These are phyloP conservation scores for Turnera subulata DNA, from an alignment of 345 rosid genomes.

Conservation along the genomic window DNA sequence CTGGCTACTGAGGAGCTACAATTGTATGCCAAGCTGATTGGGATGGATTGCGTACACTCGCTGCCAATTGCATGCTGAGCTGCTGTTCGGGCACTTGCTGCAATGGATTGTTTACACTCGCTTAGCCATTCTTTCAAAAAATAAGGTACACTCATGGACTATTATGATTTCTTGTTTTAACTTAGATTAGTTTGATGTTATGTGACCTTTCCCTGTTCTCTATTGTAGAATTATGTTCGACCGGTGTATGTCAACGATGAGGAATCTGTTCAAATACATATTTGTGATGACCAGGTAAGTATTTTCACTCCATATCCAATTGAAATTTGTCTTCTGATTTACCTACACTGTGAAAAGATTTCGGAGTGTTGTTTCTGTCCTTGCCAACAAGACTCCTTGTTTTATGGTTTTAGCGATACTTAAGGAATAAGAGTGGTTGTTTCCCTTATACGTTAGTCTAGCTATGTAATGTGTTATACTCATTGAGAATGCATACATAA, in stretches of 20 bases:
- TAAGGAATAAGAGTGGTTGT: no score
- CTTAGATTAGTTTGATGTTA: conserved; percentile 14
- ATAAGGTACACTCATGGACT: conserved; percentile 45
- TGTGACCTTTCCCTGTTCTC: conserved; percentile 2
- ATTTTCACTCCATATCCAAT: conserved; percentile 8
- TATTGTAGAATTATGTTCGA: conserved; percentile 66
- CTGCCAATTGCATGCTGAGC: conserved; percentile 58
- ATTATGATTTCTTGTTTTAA: conserved; percentile 1
- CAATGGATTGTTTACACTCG: conserved; percentile 86
- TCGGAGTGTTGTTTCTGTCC: no score
- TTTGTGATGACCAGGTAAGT: conserved; percentile 79
- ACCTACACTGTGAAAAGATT: no score
- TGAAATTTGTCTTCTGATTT: no score
- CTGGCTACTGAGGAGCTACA: conserved; percentile 69
- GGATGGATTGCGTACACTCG: conserved; percentile 64
- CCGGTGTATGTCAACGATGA: conserved; percentile 59
- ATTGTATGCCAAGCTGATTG: conserved; percentile 71
- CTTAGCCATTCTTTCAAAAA: conserved; percentile 81
- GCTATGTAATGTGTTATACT: no score
- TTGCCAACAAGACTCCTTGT: no score
- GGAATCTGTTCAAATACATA: conserved; percentile 70
- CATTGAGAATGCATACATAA: no score
- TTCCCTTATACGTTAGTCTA: no score
- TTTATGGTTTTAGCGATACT: no score
- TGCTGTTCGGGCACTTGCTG: conserved; percentile 76